Base-by-base conservation (phyloP, 2,329 filamentous ascomycete species). In the Coniella vitis region DNA sequence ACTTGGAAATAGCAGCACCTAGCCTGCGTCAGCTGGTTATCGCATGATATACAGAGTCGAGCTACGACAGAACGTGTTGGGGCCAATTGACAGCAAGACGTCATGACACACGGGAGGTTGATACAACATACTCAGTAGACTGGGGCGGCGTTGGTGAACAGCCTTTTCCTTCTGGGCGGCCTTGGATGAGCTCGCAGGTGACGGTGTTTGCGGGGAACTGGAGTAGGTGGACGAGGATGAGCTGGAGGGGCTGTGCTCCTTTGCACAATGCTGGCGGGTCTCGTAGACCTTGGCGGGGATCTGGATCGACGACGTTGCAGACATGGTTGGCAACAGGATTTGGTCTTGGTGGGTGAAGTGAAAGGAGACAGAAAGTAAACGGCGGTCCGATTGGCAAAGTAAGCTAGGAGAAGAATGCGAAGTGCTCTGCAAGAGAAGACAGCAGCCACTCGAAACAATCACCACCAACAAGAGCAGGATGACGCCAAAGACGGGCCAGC, bases 1-100 rank as follows among this genome's bases (percentile, higher is more conserved):
- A 78, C 63, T 86, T 82, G 38, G 81, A 81, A 53, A 90, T 73
- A 16, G 85, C 83, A 37, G 80, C 77, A 65, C 86, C 86, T 89
- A 21, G 47, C 49, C 44, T 52, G 49, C 38, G 38, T 54, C 55
- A 45, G 61, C 49, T 38, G n/a, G 50, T 47, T 25, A 38, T 39
- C 39, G 42, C 36, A 34, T 29, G 39, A 34, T 36, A 41, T 29
- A 32, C 8, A 44, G 14, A 25, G 5, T 10, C 5, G 25, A 29
- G 32, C 37, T 38, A 35, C 9, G 32, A 29, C 21, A 29, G 25
- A 29, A 10, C 5, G 5, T 10, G 10, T 10, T 29, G 25, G 10
- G 25, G 5, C 10, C 25, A 29, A 29, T 12, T 29, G 38, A 41
- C 14, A 32, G 37, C 38, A 43, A 36, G 38, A 41, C 32, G 31